These are phyloP conservation scores for Reticulascus tulasneorum DNA, from an alignment of 2,329 filamentous ascomycete species.

Conservation along the genomic window DNA sequence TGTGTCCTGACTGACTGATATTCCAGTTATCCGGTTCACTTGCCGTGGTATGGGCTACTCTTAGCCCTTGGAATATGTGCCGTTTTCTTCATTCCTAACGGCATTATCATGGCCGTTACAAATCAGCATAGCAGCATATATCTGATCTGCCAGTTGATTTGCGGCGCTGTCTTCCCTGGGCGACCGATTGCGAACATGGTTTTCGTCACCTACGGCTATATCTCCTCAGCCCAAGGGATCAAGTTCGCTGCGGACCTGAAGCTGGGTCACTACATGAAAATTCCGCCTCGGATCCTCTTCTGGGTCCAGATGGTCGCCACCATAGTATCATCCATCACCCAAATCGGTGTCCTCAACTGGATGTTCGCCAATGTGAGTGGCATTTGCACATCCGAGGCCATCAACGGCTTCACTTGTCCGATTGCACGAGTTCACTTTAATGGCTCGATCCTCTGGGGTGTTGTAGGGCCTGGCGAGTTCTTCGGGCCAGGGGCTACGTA, in stretches of 20 bases:
- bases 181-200: slow-evolving; percentile 90
- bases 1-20: slow-evolving; percentile 14
- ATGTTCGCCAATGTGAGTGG: slow-evolving; percentile 76
- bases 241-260: slow-evolving; percentile 88
- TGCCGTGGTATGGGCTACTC: slow-evolving; percentile 83
- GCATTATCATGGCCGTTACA: slow-evolving; percentile 89
- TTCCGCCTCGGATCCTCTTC: slow-evolving; percentile 75
- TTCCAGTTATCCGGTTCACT: slow-evolving; percentile 68
- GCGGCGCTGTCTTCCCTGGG: slow-evolving; percentile 76
- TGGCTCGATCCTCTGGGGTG: slow-evolving; percentile 84
- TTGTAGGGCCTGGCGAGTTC: slow-evolving; percentile 78
- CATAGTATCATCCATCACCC: slow-evolving; percentile 71
- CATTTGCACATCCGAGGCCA: slow-evolving; percentile 74
- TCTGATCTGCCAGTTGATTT: slow-evolving; percentile 80
- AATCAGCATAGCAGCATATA: slow-evolving; percentile 87
- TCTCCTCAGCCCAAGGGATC: slow-evolving; percentile 82
- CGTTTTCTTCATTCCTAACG: slow-evolving; percentile 83
- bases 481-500: slow-evolving; percentile 76
- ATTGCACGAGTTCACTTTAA: slow-evolving; percentile 88
- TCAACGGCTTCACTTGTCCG: slow-evolving; percentile 84
- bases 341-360: slow-evolving; percentile 85
- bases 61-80: slow-evolving; percentile 74
- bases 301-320: slow-evolving; percentile 74
- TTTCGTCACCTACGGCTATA: slow-evolving; percentile 88
- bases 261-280: slow-evolving; percentile 84